These are phyloP conservation scores for Petunia secreta DNA, from an alignment of 257 asterid genomes.

Conservation along the genomic window DNA sequence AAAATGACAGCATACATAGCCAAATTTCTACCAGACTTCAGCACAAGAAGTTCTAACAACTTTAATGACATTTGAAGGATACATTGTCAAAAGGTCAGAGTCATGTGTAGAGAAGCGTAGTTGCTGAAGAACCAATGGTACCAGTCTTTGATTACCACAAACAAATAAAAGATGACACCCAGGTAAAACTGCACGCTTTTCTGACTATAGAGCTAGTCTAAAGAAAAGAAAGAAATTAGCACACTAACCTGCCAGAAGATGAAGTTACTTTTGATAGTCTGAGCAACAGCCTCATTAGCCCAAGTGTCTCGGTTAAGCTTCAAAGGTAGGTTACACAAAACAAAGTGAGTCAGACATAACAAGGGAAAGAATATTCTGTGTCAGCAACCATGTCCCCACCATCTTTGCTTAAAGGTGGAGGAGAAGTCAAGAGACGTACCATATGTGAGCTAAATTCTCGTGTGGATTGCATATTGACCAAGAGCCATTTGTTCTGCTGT, in stretches of 20 bases:
- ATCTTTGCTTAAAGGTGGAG: not conserved
- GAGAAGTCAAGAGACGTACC: slow-evolving; percentile 52
- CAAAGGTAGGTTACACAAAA: slow-evolving; percentile 35
- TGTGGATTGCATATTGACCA: slow-evolving; percentile 90
- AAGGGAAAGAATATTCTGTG: not conserved
- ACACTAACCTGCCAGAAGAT: slow-evolving; percentile 94
- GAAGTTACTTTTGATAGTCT: slow-evolving; percentile 87
- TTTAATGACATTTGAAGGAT: not conserved
- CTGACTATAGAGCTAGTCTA: not conserved
- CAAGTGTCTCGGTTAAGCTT: slow-evolving; percentile 99
- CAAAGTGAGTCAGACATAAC: slow-evolving; percentile 13
- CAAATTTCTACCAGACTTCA: slow-evolving; percentile 13
- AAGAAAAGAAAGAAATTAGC: slow-evolving; percentile 22
- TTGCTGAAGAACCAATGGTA: not conserved
- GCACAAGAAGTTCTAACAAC: slow-evolving; percentile 12
- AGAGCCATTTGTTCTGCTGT: slow-evolving; percentile 82
- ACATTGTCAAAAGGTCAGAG: not conserved
- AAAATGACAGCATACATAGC: slow-evolving; percentile 9
- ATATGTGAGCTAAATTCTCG: slow-evolving; percentile 94
- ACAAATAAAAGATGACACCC: not conserved
- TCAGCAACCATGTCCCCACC: not conserved
- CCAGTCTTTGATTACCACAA: not conserved
- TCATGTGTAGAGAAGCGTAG: not conserved
- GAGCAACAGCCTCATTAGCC: slow-evolving; percentile 98
- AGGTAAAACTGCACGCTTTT: not conserved